Evolutionary conservation across 2,329 filamentous ascomycete genomes (phyloP).

Genomic region (Curvularia lunata): DNA sequence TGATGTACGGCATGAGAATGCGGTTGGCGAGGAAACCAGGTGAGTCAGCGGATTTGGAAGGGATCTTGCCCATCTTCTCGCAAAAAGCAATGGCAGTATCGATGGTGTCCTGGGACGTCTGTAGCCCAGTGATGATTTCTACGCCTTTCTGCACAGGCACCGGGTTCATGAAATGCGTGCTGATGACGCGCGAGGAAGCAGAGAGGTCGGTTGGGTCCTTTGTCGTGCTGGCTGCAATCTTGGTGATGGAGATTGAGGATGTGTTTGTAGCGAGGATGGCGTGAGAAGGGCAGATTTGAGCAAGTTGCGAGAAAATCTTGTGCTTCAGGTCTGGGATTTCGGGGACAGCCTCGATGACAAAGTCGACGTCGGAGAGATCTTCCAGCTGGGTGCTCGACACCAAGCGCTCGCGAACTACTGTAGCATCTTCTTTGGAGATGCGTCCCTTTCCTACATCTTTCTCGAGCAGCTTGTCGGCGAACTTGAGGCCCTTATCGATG

Average conservation of each 20-base stretch:
- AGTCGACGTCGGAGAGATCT: conserved; percentile 82
- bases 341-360: conserved; percentile 96
- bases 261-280: conserved; percentile 96
- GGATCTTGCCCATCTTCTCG: conserved; percentile 89
- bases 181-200: conserved; percentile 85
- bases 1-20: conserved; percentile 99
- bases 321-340: conserved; percentile 89
- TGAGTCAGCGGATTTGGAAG: conserved; percentile 84
- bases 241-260: conserved; percentile 97
- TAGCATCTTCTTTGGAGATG: conserved; percentile 81
- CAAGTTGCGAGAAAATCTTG: conserved; percentile 83
- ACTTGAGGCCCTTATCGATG: conserved; percentile 85
- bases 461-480: conserved; percentile 91
- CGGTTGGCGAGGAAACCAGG: conserved; percentile 96
- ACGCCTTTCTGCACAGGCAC: conserved; percentile 97
- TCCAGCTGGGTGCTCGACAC: conserved; percentile 75
- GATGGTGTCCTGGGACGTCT: conserved; percentile 83
- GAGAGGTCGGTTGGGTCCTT: conserved; percentile 78
- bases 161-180: conserved; percentile 99
- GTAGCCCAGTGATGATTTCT: conserved; percentile 93
- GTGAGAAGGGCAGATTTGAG: conserved; percentile 80
- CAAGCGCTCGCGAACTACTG: conserved; percentile 73
- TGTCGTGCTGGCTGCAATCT: conserved; percentile 87
- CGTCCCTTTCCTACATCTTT: conserved; percentile 91
- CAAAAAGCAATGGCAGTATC: conserved; percentile 85